phyloP scores from a whole-genome alignment of 805 yeast species.

The Saccharomycopsis schoenii region DNA sequence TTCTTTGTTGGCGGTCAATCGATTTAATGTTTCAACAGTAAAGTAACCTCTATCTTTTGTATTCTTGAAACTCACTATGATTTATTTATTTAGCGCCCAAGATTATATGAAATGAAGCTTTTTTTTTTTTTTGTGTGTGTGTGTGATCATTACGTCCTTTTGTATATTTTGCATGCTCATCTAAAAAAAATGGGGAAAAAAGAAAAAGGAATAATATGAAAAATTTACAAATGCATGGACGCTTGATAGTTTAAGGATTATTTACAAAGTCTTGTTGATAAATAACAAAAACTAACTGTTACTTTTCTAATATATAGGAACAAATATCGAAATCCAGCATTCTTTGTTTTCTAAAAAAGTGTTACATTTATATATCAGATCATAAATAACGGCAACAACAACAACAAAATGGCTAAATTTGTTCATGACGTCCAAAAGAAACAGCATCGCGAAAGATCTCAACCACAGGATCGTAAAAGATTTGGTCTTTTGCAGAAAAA shows the following conservation, averaged over 20 bases:
- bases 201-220: too few species aligned
- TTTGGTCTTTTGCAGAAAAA: slow-evolving; percentile 90
- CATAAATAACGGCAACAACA: not conserved
- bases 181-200: not conserved
- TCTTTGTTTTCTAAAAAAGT: too few species aligned
- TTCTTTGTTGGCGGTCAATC: too few species aligned
- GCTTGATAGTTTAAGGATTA: not conserved
- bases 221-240: too few species aligned
- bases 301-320: too few species aligned
- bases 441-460: slow-evolving; percentile 92
- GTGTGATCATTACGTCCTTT: not conserved
- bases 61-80: not conserved
- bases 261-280: too few species aligned
- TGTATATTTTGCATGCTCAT: not conserved
- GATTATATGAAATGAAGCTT: not conserved
- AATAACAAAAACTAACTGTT: too few species aligned
- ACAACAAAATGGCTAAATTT: slow-evolving; percentile 52
- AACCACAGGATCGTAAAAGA: slow-evolving; percentile 60
- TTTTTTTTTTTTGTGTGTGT: too few species aligned
- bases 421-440: slow-evolving; percentile 92
- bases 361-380: not conserved
- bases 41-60: too few species aligned
- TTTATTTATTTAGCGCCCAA: not conserved
- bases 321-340: too few species aligned
- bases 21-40: too few species aligned